These are phyloP conservation scores for Lodderomyces oxycetoniae DNA, from an alignment of 1,139 yeast genomes.

Conservation along the genomic window DNA sequence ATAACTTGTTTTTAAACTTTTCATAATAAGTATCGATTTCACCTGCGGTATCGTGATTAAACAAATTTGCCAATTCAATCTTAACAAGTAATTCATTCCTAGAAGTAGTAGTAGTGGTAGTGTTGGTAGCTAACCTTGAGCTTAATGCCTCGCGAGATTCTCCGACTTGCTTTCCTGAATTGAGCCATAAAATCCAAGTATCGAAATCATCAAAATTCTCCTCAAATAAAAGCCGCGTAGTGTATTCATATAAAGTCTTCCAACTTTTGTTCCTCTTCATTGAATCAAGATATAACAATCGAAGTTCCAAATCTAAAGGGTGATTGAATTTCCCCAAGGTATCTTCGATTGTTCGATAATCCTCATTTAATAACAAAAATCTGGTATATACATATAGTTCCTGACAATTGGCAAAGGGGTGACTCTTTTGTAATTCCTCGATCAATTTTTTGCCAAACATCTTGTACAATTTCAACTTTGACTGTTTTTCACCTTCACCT, in stretches of 20 bases:
- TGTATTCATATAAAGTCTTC: slow-evolving; percentile 33
- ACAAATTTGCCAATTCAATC: slow-evolving; percentile 39
- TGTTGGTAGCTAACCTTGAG: slow-evolving; percentile 23
- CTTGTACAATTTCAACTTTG: slow-evolving; percentile 39
- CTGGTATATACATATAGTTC: slow-evolving; percentile 54
- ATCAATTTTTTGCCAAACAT: slow-evolving; percentile 53
- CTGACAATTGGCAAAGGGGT: slow-evolving; percentile 48
- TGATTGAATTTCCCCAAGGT: slow-evolving; percentile 28
- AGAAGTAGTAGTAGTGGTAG: not conserved
- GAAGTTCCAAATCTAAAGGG: slow-evolving; percentile 52
- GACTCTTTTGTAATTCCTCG: slow-evolving; percentile 24
- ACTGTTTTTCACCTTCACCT: slow-evolving; percentile 23
- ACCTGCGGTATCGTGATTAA: slow-evolving; percentile 15
- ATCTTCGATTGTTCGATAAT: slow-evolving; percentile 25
- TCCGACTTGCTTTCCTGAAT: slow-evolving; percentile 36
- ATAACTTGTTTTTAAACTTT: slow-evolving; percentile 46
- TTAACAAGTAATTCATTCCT: slow-evolving; percentile 57
- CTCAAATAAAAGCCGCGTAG: slow-evolving; percentile 33
- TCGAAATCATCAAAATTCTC: slow-evolving; percentile 54
- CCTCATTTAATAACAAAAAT: slow-evolving; percentile 34
- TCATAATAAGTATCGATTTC: slow-evolving; percentile 41
- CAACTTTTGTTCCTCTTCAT: slow-evolving; percentile 39
- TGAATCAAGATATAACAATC: slow-evolving; percentile 46
- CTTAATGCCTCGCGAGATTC: slow-evolving; percentile 23
- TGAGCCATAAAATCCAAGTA: slow-evolving; percentile 52